Percentiles rank a stretch among this genome's conserved stretches.
Evolutionary conservation across 768 basidiomycete species (phyloP).

Genomic region (Boletus huronensis): DNA sequence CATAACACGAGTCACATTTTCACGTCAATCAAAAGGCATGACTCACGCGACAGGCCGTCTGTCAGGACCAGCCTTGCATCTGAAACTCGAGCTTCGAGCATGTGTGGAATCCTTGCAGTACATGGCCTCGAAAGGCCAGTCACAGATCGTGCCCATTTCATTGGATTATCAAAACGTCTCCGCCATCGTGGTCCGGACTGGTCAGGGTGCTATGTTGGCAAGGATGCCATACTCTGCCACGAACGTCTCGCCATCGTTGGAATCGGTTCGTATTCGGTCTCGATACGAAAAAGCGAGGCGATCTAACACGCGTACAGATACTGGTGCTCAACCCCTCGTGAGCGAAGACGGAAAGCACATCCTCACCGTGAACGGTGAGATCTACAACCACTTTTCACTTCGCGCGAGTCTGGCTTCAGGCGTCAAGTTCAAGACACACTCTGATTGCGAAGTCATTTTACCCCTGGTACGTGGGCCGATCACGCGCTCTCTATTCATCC

Average conservation of each 20-base stretch:
- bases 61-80: not conserved
- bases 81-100: constrained; percentile 29
- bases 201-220: constrained; percentile 92
- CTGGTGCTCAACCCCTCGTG: constrained; percentile 91
- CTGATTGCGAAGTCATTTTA: constrained; percentile 96
- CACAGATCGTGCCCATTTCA: constrained; percentile 64
- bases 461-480: constrained; percentile 60
- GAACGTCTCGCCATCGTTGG: constrained; percentile 98
- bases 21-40: not conserved
- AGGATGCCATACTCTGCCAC: constrained; percentile 80
- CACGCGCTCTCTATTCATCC: not conserved
- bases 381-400: constrained; percentile 92
- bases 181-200: constrained; percentile 97
- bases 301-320: constrained; percentile 50
- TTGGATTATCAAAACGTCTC: constrained; percentile 84
- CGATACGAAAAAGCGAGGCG: not conserved
- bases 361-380: constrained; percentile 96
- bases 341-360: constrained; percentile 81
- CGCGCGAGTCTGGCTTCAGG: constrained; percentile 59
- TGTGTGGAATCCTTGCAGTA: constrained; percentile 92
- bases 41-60: not conserved
- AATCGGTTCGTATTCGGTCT: constrained; percentile 62
- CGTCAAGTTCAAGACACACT: constrained; percentile 91
- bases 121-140: constrained; percentile 76
- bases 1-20: not conserved